Conservation (phyloP, 1,284 basidiomycete species). For the Schizopora paradoxa region DNA sequence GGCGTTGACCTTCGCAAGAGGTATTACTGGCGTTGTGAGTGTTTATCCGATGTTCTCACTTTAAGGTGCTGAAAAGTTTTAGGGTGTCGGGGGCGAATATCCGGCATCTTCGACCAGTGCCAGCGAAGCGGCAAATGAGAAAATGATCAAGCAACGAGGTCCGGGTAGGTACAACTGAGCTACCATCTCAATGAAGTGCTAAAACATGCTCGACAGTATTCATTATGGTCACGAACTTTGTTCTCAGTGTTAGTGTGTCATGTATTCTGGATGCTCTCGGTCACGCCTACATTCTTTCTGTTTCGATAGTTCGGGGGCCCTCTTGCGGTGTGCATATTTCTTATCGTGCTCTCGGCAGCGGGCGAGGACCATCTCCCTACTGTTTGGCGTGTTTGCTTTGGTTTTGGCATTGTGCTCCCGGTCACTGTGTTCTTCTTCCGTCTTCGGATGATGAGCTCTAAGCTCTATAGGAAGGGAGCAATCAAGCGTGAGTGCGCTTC, state of each 20-base stretch:
- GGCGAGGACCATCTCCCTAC: constrained; percentile 61
- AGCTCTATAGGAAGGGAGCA: constrained; percentile 59
- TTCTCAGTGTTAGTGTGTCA: constrained; percentile 39
- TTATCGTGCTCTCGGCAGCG: constrained; percentile 66
- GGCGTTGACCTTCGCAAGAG: constrained; percentile 71
- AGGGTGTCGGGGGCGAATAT: constrained; percentile 77
- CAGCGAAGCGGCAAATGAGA: constrained; percentile 71
- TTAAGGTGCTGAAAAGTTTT: no score
- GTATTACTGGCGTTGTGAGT: constrained; percentile 64
- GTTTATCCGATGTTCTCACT: constrained; percentile 5
- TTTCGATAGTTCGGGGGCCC: constrained; percentile 57
- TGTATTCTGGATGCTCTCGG: constrained; percentile 9
- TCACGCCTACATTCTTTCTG: constrained; percentile 10
- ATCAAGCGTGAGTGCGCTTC: constrained; percentile 46
- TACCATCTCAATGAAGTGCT: no score
- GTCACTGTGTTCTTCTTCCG: constrained; percentile 70
- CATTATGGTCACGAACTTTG: constrained; percentile 73
- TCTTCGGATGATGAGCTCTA: constrained; percentile 64
- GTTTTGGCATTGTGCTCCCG: constrained; percentile 64
- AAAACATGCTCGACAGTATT: constrained; percentile 39
- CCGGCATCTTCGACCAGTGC: constrained; percentile 66
- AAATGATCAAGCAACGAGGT: constrained; percentile 53
- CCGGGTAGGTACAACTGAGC: constrained; percentile 51
- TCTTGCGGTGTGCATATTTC: constrained; percentile 63
- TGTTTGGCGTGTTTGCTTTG: constrained; percentile 75